Evolutionary conservation across 257 asterid genomes (phyloP).

Genomic region (Lycium ferocissimum): DNA sequence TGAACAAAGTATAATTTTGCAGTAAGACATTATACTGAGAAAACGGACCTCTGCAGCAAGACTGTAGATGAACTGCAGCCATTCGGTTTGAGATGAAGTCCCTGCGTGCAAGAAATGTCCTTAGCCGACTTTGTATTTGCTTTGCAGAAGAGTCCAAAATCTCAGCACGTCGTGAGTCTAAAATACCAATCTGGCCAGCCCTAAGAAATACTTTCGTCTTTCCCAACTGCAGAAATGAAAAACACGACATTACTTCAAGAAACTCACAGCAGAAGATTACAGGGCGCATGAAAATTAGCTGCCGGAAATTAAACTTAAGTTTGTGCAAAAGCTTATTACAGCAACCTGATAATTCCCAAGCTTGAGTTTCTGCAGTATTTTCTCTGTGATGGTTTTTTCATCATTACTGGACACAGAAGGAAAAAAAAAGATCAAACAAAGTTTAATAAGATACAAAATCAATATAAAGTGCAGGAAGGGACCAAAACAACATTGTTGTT

Average conservation of each 20-base stretch:
- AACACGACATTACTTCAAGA: constrained; percentile 27
- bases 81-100: constrained; percentile 58
- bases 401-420: constrained; percentile 69
- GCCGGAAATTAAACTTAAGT: constrained; percentile 20
- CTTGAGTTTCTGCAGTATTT: constrained; percentile 77
- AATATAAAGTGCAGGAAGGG: not conserved
- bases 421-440: not conserved
- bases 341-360: constrained; percentile 95
- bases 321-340: constrained; percentile 32
- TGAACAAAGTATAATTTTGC: not conserved
- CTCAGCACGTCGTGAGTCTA: constrained; percentile 90
- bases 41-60: constrained; percentile 87
- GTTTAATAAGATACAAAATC: not conserved
- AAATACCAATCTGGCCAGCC: constrained; percentile 94
- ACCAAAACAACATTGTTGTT: constrained; percentile 11
- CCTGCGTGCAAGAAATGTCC: constrained; percentile 73
- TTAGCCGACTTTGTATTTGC: constrained; percentile 74
- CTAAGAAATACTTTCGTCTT: constrained; percentile 92
- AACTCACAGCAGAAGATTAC: constrained; percentile 17
- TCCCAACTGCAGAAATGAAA: constrained; percentile 68
- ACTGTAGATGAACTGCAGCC: constrained; percentile 79
- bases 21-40: constrained; percentile 1
- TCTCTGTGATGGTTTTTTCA: constrained; percentile 82
- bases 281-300: too few species aligned
- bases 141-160: constrained; percentile 90